Percentiles rank a stretch among this genome's conserved stretches.
Evolutionary conservation across 495 filamentous ascomycete species (phyloP).

Genomic region (Lasiosphaeria ovina): DNA sequence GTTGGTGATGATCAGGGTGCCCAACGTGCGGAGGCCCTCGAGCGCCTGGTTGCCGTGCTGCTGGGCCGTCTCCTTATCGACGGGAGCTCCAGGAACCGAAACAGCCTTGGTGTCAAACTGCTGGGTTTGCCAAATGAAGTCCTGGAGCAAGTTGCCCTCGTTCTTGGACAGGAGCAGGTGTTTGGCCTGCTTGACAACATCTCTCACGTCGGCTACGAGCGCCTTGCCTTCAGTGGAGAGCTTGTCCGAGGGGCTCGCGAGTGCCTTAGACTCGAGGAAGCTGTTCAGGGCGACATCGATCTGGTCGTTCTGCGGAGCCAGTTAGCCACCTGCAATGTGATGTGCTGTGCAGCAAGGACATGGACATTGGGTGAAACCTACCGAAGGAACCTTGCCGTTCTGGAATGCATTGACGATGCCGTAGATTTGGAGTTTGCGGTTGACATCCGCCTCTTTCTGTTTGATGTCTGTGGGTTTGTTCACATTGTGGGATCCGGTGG

Average conservation of each 20-base stretch:
- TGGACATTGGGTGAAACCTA: constrained; percentile 40
- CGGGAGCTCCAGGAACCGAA: constrained; percentile 57
- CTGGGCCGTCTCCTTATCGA: constrained; percentile 71
- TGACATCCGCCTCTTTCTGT: constrained; percentile 67
- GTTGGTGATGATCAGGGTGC: constrained; percentile 88
- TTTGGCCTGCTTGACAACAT: constrained; percentile 88
- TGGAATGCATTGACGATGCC: constrained; percentile 89
- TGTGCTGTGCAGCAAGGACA: neutral
- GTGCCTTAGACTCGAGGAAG: constrained; percentile 63
- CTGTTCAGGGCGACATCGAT: constrained; percentile 93
- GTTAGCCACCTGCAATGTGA: constrained; percentile 8
- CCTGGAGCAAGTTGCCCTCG: constrained; percentile 87
- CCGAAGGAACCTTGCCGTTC: constrained; percentile 86
- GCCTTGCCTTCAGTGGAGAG: constrained; percentile 77
- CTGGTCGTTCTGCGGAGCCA: constrained; percentile 71
- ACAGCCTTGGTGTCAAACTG: constrained; percentile 64
- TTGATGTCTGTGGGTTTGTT: constrained; percentile 66
- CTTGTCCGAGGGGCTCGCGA: constrained; percentile 69
- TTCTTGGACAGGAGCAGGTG: constrained; percentile 90
- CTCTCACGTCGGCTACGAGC: constrained; percentile 72
- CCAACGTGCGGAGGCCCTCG: constrained; percentile 84
- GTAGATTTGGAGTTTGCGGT: constrained; percentile 91
- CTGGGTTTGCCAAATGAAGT: constrained; percentile 93
- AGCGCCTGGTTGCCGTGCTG: constrained; percentile 78
- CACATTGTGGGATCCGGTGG: constrained; percentile 39